Conservation (phyloP, 257 asterid species). For the Misopates orontium region DNA sequence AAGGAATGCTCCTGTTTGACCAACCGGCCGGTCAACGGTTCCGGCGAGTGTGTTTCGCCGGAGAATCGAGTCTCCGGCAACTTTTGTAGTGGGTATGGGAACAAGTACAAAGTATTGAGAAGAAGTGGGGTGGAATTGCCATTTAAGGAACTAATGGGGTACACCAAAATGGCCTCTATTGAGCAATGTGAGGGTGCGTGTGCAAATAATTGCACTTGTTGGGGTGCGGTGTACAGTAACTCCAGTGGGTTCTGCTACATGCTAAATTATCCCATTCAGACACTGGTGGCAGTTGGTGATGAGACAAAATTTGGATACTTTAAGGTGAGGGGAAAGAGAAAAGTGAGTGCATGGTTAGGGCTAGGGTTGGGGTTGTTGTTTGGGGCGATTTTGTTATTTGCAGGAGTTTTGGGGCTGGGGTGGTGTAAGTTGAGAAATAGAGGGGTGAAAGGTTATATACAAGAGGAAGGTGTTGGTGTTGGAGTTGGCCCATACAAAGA, state of each 20-base stretch:
- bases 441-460: constrained; percentile 55
- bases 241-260: constrained; percentile 87
- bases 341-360: constrained; percentile 41
- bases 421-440: constrained; percentile 51
- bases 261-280: constrained; percentile 64
- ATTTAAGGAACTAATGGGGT: constrained; percentile 66
- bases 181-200: constrained; percentile 65
- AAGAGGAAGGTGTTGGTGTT: constrained; percentile 50
- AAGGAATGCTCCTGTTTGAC: constrained; percentile 70
- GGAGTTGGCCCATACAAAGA: constrained; percentile 85
- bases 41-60: constrained; percentile 46
- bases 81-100: constrained; percentile 48
- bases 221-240: constrained; percentile 92
- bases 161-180: constrained; percentile 42
- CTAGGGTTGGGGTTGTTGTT: constrained; percentile 54
- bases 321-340: constrained; percentile 61
- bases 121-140: constrained; percentile 76
- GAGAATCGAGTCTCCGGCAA: constrained; percentile 33
- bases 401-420: constrained; percentile 48
- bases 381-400: constrained; percentile 56
- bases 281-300: constrained; percentile 58
- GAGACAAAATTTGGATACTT: constrained; percentile 71
- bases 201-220: constrained; percentile 64
- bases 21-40: constrained; percentile 38
- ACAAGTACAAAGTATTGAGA: constrained; percentile 40